Percentiles rank a stretch among this genome's conserved stretches.
phyloP scores from a whole-genome alignment of 495 filamentous ascomycete species.

The Opeltia flavorubescens region DNA sequence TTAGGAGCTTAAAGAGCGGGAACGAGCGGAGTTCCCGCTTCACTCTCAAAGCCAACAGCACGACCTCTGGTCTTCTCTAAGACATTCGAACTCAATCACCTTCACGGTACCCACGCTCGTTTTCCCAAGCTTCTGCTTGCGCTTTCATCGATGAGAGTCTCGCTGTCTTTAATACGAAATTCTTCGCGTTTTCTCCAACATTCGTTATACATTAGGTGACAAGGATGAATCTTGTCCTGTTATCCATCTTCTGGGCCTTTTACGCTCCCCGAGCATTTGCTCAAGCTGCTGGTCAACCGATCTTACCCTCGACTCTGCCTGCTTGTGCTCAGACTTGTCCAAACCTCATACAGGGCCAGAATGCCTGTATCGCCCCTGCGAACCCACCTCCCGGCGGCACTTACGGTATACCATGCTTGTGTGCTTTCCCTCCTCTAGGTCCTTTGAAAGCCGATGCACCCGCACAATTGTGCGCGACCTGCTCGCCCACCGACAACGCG shows the following conservation, averaged over 20 bases:
- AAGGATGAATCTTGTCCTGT: constrained; percentile 10
- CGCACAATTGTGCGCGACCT: constrained; percentile 9
- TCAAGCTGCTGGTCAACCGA: constrained; percentile 3
- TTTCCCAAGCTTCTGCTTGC: background rate
- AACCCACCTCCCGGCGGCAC: constrained; percentile 18
- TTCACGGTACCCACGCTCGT: constrained; percentile 1
- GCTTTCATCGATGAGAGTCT: no score
- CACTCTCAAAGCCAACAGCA: no score
- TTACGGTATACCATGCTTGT: constrained; percentile 40
- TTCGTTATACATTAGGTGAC: background rate
- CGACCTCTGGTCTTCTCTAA: no score
- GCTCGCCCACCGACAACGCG: constrained; percentile 9
- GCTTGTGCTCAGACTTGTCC: constrained; percentile 35
- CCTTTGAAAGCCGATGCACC: constrained; percentile 21
- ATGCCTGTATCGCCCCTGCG: constrained; percentile 24
- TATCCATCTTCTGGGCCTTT: constrained; percentile 15
- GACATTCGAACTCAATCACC: no score
- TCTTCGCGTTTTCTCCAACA: constrained; percentile 4
- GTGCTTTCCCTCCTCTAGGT: constrained; percentile 30
- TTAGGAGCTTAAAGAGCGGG: no score
- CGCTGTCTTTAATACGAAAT: no score
- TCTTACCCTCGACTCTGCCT: constrained; percentile 29
- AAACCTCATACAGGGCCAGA: constrained; percentile 29
- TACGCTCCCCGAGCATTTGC: constrained; percentile 29
- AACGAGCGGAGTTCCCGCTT: no score